These are phyloP conservation scores for Geranium incanum DNA, from an alignment of 441 rosid genomes.

Conservation along the genomic window DNA sequence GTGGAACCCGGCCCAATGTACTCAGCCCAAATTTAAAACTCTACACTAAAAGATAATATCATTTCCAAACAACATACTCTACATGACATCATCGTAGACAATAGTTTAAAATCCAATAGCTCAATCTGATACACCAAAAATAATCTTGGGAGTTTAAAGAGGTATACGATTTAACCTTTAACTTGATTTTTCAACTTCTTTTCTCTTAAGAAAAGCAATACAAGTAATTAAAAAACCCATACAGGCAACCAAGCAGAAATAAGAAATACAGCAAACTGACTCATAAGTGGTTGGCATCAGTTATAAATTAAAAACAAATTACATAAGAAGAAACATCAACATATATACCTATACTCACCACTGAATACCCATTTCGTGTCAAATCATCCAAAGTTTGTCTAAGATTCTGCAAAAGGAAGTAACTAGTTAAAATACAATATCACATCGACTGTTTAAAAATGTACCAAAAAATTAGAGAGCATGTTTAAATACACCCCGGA, in stretches of 20 bases:
- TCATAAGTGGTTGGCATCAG: background rate
- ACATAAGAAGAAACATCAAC: constrained; percentile 2
- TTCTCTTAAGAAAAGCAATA: background rate
- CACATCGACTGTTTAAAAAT: background rate
- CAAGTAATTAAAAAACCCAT: background rate
- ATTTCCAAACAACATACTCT: too few species aligned
- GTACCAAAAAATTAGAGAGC: background rate
- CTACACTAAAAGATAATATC: too few species aligned
- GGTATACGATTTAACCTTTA: background rate
- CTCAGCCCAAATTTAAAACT: too few species aligned
- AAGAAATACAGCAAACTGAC: background rate
- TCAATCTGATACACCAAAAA: background rate
- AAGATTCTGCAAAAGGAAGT: constrained; percentile 61
- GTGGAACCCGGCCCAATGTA: too few species aligned
- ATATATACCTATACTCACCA: constrained; percentile 46
- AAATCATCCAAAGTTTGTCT: constrained; percentile 97
- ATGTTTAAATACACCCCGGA: background rate
- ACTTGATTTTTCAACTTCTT: background rate
- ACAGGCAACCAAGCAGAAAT: background rate
- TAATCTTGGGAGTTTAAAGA: background rate
- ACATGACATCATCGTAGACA: too few species aligned
- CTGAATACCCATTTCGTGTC: constrained; percentile 82
- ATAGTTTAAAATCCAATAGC: background rate
- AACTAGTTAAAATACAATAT: constrained; percentile 13
- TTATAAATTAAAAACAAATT: background rate